These are phyloP conservation scores for Aegilops bicornis DNA, from an alignment of 176 grass and related monocot species.

Conservation along the genomic window DNA sequence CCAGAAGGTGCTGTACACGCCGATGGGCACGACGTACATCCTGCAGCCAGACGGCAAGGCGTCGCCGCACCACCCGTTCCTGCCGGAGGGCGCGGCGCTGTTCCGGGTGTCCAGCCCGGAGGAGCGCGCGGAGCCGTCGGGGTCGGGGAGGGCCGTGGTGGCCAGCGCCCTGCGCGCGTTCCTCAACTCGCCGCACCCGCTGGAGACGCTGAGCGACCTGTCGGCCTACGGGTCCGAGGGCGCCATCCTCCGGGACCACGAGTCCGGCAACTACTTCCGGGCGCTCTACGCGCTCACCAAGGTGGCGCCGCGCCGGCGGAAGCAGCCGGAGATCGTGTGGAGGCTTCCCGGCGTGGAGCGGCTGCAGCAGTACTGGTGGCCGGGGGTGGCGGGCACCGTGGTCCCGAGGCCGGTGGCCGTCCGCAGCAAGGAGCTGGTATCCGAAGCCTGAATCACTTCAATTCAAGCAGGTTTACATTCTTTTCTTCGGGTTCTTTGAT, in stretches of 20 bases:
- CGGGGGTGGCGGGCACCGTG: constrained; percentile 46
- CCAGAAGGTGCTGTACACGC: constrained; percentile 78
- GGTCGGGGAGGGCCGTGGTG: constrained; percentile 40
- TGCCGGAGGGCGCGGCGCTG: constrained; percentile 77
- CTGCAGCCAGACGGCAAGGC: constrained; percentile 66
- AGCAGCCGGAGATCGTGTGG: constrained; percentile 51
- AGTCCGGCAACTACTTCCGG: constrained; percentile 90
- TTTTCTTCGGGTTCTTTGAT: constrained; percentile 47
- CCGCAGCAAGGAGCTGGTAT: constrained; percentile 55
- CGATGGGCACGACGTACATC: constrained; percentile 83
- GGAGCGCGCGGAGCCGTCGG: background rate
- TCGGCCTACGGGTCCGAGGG: constrained; percentile 78
- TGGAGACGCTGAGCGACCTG: constrained; percentile 92
- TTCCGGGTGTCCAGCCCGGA: constrained; percentile 61
- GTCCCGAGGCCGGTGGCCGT: constrained; percentile 17
- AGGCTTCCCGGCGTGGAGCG: constrained; percentile 53
- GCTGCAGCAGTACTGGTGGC: constrained; percentile 74
- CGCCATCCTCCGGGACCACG: constrained; percentile 94
- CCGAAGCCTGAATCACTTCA: constrained; percentile 27
- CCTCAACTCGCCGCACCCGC: constrained; percentile 93
- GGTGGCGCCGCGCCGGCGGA: constrained; percentile 32
- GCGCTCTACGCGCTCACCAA: constrained; percentile 61
- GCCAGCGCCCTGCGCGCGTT: constrained; percentile 72
- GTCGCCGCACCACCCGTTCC: constrained; percentile 76
- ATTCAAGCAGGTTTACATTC: background rate